Base-by-base conservation (phyloP, 805 yeast genomes). In the Priceomyces medius region DNA sequence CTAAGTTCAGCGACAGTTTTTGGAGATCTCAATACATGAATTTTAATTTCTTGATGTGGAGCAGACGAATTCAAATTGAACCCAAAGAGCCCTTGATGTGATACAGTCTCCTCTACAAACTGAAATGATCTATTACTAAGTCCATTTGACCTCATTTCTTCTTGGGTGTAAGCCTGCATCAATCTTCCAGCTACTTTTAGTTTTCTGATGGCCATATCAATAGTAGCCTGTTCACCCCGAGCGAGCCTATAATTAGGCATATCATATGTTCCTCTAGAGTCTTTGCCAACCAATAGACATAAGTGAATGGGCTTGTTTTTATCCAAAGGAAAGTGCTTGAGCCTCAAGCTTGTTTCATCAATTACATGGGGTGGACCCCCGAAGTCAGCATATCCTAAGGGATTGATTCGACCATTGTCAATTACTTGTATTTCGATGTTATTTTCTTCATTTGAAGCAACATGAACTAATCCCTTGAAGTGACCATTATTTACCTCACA, bases 161-260 rank as follows among this genome's bases (percentile, higher is more conserved):
- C 97, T 51, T 80, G 81, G 0, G 97, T 90, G 60, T 77, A 89
- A 0, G 96, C 95, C 53, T 88, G 91, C 95, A 88, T 87, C 61
- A 90, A 61, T 51, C 96, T 73, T 3, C 85, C 95, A 3, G 87
- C 96, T 45, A 88, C 78, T 52, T 93, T 78, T 48, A 91, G 58
- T 57, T 88, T 88, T 48, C 68, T 71, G 14, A 85, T 66, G 1
- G 96, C 96, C 4, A 81, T 58, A n/a, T 81, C 81, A 17, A 90
- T 51, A 10, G 72, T 78, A 46, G 86, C 81, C 2, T 82, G 83
- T 49, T 86, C 93, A 0, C 73, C 74, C 23, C 70, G 59, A 17
- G 57, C 49, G 5, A 53, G 47, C 39, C 70, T 74, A 48, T 75
- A 71, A 2, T 57, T 44, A 0, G 95, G 89, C 48, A 87, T 76